Evolutionary conservation across 1,284 basidiomycete species (phyloP).

Genomic region (Irpex sp.): DNA sequence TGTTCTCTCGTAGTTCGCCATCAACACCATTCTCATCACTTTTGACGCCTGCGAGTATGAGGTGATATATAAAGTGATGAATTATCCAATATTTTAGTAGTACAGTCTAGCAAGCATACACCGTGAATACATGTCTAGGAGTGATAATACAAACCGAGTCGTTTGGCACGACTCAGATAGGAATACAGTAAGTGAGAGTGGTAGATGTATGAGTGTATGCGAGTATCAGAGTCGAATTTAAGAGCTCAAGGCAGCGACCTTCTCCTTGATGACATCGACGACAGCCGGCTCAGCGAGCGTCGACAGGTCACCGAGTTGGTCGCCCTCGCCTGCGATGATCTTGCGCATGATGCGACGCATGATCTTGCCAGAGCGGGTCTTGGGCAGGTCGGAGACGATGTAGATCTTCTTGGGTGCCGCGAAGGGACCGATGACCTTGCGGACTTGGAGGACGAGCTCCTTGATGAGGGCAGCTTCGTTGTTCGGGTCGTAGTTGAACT

Average conservation of each 20-base stretch:
- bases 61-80: not conserved
- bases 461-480: constrained; percentile 76
- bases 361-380: constrained; percentile 96
- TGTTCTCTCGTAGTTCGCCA: no score
- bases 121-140: not conserved
- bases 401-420: constrained; percentile 92
- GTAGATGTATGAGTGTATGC: not conserved
- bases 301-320: constrained; percentile 90
- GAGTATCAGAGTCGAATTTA: not conserved
- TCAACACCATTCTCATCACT: no score
- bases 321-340: constrained; percentile 90
- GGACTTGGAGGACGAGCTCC: constrained; percentile 91
- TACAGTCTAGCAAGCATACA: not conserved
- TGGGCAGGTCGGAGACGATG: constrained; percentile 86
- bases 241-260: constrained; percentile 43
- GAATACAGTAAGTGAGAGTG: not conserved
- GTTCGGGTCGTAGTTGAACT: constrained; percentile 71
- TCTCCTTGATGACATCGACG: constrained; percentile 78
- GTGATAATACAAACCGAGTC: not conserved
- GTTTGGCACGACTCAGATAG: constrained; percentile 43
- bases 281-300: constrained; percentile 84
- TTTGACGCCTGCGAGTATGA: not conserved
- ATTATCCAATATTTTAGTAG: not conserved
- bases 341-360: constrained; percentile 95
- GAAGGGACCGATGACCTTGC: constrained; percentile 95